Evolutionary conservation across 2,329 filamentous ascomycete species (phyloP).

Genomic region (Sarocladium brachiariae): DNA sequence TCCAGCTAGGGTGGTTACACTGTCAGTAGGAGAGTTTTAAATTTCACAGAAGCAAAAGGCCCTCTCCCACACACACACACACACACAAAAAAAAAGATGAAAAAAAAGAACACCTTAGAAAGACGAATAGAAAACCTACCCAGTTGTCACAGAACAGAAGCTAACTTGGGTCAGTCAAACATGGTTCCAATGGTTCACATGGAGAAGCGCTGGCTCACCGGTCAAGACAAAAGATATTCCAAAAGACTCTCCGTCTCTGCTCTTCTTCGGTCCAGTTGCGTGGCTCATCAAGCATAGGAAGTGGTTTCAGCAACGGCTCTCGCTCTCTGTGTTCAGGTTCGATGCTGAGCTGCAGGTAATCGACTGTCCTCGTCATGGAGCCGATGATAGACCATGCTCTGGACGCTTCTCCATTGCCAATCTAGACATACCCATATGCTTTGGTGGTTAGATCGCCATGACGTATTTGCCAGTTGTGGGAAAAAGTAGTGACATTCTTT

Average conservation of each 20-base stretch:
- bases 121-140: conserved; percentile 15
- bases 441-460: too few relatives aligned
- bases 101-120: too few relatives aligned
- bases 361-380: conserved; percentile 23
- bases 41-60: too few relatives aligned
- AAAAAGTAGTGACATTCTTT: background rate
- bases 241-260: conserved; percentile 25
- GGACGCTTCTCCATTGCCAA: conserved; percentile 20
- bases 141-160: conserved; percentile 19
- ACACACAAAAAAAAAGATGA: too few relatives aligned
- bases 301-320: conserved; percentile 17
- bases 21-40: background rate
- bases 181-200: too few relatives aligned
- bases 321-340: conserved; percentile 16
- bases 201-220: too few relatives aligned
- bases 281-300: conserved; percentile 22
- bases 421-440: too few relatives aligned
- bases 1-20: conserved; percentile 23
- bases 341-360: conserved; percentile 23
- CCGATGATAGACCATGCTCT: conserved; percentile 24
- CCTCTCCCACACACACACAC: too few relatives aligned
- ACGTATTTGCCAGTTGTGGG: background rate
- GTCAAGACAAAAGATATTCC: conserved; percentile 26
- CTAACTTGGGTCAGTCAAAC: conserved; percentile 9
- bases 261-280: conserved; percentile 25